A percentile compares a stretch with the other conserved stretches of the same genome.
Conservation (phyloP, 2,329 filamentous ascomycete genomes). For the Fusarium palustre region DNA sequence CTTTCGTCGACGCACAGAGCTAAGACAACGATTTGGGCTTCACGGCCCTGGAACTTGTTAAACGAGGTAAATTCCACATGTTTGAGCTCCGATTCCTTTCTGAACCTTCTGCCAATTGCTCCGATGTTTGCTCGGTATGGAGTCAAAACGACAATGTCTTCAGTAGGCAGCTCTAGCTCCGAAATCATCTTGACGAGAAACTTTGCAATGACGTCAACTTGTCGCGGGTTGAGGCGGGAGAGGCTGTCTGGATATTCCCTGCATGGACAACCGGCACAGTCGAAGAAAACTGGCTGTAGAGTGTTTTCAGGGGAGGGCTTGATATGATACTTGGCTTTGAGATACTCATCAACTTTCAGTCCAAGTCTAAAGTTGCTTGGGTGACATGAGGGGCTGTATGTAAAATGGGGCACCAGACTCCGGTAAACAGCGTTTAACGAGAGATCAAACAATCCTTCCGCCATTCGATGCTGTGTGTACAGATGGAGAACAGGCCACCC, state of each 20-base stretch:
- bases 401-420: background rate
- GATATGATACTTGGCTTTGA: rapidly evolving
- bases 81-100: rapidly evolving
- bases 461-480: constrained; percentile 10
- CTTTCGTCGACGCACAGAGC: background rate
- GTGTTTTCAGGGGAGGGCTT: rapidly evolving
- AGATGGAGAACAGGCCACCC: background rate
- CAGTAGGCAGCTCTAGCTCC: rapidly evolving
- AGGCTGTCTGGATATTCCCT: background rate
- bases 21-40: background rate
- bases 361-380: background rate
- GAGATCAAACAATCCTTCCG: background rate
- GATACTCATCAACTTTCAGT: background rate
- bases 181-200: background rate
- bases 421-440: background rate
- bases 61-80: background rate
- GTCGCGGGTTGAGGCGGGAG: background rate
- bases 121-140: background rate
- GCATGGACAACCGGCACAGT: background rate
- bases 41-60: background rate
- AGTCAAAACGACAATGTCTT: background rate
- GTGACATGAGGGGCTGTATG: background rate
- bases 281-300: background rate
- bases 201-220: background rate
- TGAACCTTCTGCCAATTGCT: background rate